A percentile compares a stretch with the other conserved stretches of the same genome.
phyloP scores from a whole-genome alignment of 768 basidiomycete genomes.

The Grammothele lineata region DNA sequence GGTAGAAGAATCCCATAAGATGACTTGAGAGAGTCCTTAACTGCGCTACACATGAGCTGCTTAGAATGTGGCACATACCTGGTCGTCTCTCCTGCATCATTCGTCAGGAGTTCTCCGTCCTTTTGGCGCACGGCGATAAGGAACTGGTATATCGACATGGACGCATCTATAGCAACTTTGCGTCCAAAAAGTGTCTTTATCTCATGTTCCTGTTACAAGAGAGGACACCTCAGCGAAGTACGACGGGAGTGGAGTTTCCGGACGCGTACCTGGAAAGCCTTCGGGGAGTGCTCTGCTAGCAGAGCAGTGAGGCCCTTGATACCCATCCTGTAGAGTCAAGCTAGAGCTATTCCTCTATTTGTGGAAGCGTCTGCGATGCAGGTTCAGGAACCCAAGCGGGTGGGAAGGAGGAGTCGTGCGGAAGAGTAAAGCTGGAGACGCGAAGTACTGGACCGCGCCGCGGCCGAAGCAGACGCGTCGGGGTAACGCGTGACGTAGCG shows the following conservation, averaged over 20 bases:
- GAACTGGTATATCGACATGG: slow-evolving; percentile 96
- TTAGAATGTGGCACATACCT: slow-evolving; percentile 37
- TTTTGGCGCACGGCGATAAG: slow-evolving; percentile 95
- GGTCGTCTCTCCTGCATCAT: slow-evolving; percentile 97
- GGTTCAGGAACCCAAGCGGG: too few relatives aligned
- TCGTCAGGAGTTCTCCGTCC: slow-evolving; percentile 95
- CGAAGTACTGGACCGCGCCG: too few relatives aligned
- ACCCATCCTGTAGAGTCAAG: slow-evolving; percentile 50
- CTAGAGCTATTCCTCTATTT: background rate
- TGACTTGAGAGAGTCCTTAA: slow-evolving; percentile 48
- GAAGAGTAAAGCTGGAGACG: too few relatives aligned
- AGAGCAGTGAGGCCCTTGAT: slow-evolving; percentile 94
- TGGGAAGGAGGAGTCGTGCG: background rate
- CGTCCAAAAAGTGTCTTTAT: slow-evolving; percentile 97
- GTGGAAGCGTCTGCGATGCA: too few relatives aligned
- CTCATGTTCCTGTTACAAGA: slow-evolving; percentile 64
- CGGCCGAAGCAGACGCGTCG: background rate
- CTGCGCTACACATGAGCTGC: background rate
- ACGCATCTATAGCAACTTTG: slow-evolving; percentile 98
- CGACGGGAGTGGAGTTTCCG: too few relatives aligned
- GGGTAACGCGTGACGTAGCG: slow-evolving; percentile 16
- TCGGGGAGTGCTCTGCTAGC: slow-evolving; percentile 86
- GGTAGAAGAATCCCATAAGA: slow-evolving; percentile 97
- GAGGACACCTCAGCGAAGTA: background rate
- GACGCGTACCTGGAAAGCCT: slow-evolving; percentile 52